Base-by-base conservation (phyloP, 345 rosid genomes). In the Lumnitzera littorea region DNA sequence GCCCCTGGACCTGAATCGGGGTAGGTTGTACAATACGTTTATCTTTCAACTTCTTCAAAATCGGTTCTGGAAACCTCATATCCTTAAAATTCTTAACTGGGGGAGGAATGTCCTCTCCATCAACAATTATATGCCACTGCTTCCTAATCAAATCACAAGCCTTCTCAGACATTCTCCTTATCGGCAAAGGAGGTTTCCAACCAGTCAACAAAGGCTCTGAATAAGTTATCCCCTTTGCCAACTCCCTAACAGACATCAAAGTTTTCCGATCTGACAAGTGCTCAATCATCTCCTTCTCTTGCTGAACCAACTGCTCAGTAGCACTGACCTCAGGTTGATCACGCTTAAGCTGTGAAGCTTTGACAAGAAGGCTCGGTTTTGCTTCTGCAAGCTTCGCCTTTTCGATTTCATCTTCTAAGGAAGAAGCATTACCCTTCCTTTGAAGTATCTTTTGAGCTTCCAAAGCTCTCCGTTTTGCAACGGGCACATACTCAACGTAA, bases 221-320 rank as follows among this genome's bases (percentile, higher is more conserved):
- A 14, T 91, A 87, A 14, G 92, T 89, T 58, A 91, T 91, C 60
- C 95, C 98, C 74, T 89, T 91, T 1, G 89, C 98, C 65, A 91
- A 68, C 67, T 91, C 98, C 17, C 96, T 86, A 46, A 87, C 96
- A 0, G 96, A 84, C 89, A 89, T 85, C 2, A 91, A 82, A 2
- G 95, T 85, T 70, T 91, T 87, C 70, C 83, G 79, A 64, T 91
- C 98, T 0, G 95, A 83, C 24, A 91, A 48, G 53, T 89, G 84
- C 67, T 89, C 95, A 14, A 89, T 87, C 96, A 91, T 91, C 76
- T 91, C 96, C 67, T 85, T 91, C 74, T 91, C 98, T 67, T 91
- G 98, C 57, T 78, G 84, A 17, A 91, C 82, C 29, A 85, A 79
- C 75, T 89, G 92, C 74, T 87, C 89, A 3, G 90, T 81, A 14